Percentiles rank a stretch among this genome's conserved stretches.
Conservation (phyloP, 352 stramenopile genomes). For the Phytophthora tubulina region DNA sequence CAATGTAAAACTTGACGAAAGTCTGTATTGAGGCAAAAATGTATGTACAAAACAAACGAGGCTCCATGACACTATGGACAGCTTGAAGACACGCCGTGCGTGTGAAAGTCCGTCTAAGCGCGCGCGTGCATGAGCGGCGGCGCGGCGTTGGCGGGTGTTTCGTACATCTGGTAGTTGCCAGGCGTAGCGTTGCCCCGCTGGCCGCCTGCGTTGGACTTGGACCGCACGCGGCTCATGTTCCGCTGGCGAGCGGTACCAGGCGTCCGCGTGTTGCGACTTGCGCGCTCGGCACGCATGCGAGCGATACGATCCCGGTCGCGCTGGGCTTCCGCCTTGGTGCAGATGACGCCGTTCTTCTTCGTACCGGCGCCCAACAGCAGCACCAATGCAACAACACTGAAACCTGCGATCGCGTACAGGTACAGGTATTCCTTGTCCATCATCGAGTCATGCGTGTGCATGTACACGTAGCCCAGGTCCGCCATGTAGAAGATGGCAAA, state of each 20-base stretch:
- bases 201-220: conserved; percentile 58
- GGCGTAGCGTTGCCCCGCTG: conserved; percentile 38
- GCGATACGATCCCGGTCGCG: conserved; percentile 52
- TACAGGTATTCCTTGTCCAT: conserved; percentile 62
- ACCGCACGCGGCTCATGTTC: conserved; percentile 65
- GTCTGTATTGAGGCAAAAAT: conserved; percentile 47
- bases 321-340: conserved; percentile 56
- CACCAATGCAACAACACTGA: conserved; percentile 53
- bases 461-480: conserved; percentile 64
- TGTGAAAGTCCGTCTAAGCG: conserved; percentile 27
- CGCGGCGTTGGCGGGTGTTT: conserved; percentile 56
- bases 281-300: conserved; percentile 51
- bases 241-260: conserved; percentile 58
- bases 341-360: conserved; percentile 73
- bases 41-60: conserved; percentile 40
- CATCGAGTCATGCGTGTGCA: conserved; percentile 53
- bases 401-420: conserved; percentile 59
- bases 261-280: conserved; percentile 51
- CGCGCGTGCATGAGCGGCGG: conserved; percentile 51
- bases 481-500: conserved; percentile 71
- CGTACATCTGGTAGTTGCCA: conserved; percentile 66
- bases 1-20: conserved; percentile 37
- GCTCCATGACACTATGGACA: conserved; percentile 26
- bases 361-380: conserved; percentile 62
- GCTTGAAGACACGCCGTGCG: conserved; percentile 24